Conservation (phyloP, 306 rosid genomes). For the Acacia confusa region DNA sequence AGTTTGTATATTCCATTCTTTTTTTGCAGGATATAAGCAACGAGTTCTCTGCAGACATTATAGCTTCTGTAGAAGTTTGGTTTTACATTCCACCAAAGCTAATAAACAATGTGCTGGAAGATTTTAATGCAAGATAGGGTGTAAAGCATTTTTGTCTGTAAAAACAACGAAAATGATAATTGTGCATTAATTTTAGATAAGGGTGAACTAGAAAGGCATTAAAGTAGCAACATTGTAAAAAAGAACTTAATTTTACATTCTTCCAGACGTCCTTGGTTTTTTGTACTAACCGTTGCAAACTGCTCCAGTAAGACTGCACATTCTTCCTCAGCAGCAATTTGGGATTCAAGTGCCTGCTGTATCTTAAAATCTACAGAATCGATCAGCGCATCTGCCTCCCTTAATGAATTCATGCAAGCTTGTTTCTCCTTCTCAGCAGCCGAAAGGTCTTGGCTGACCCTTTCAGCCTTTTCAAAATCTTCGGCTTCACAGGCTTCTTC, state of each 20-base stretch:
- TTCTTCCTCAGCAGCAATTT: slow-evolving; percentile 65
- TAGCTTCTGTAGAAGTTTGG: neutral
- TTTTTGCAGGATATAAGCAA: neutral
- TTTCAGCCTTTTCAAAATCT: slow-evolving; percentile 75
- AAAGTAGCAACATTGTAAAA: slow-evolving; percentile 4
- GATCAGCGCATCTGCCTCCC: slow-evolving; percentile 53
- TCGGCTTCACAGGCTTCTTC: slow-evolving; percentile 83
- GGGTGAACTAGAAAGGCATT: slow-evolving; percentile 2
- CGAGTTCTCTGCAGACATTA: neutral
- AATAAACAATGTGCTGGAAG: neutral
- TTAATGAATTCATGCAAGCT: slow-evolving; percentile 39
- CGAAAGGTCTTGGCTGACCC: slow-evolving; percentile 63
- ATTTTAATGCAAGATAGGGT: neutral
- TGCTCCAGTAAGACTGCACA: slow-evolving; percentile 52
- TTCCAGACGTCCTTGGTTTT: neutral
- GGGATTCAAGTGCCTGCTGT: slow-evolving; percentile 56
- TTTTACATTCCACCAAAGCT: neutral
- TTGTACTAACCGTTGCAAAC: slow-evolving; percentile 52
- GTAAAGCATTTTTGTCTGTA: neutral
- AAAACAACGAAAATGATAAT: neutral
- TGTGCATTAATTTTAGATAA: neutral
- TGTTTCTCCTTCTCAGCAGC: slow-evolving; percentile 60
- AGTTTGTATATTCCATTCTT: neutral
- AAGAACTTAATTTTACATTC: neutral
- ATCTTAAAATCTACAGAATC: slow-evolving; percentile 57